Conservation (phyloP, 306 rosid species). For the Medicago truncatula region DNA sequence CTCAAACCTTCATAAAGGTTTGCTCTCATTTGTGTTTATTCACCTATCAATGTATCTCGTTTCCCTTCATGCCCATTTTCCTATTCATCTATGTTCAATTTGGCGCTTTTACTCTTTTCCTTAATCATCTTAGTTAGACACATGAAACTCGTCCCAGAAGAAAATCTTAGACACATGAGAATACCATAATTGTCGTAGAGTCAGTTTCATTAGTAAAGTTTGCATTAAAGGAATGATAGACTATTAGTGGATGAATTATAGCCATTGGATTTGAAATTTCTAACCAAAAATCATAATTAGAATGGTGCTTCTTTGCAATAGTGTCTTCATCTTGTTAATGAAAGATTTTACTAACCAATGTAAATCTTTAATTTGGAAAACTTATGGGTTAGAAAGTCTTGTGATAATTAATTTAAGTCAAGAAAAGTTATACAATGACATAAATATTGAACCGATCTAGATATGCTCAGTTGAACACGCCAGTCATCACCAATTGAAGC, state of each 20-base stretch:
- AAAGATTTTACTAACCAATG: neutral
- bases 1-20: constrained; percentile 35
- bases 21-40: constrained; percentile 17
- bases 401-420: neutral
- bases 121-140: neutral
- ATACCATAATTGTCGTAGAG: constrained; percentile 37
- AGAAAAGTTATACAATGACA: neutral
- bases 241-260: neutral
- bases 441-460: neutral
- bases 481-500: neutral
- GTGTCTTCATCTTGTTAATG: neutral
- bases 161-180: constrained; percentile 6
- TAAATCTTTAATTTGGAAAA: neutral
- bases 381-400: neutral
- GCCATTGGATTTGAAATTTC: neutral
- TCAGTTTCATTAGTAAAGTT: constrained; percentile 34
- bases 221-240: constrained; percentile 10
- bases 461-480: neutral
- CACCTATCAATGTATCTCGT: constrained; percentile 2
- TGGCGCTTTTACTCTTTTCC: constrained; percentile 31
- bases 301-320: neutral
- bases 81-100: neutral
- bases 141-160: no score
- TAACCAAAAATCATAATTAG: neutral
- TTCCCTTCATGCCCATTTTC: constrained; percentile 23